Evolutionary conservation across 345 rosid genomes (phyloP).

Genomic region (Geranium rotundifolium): DNA sequence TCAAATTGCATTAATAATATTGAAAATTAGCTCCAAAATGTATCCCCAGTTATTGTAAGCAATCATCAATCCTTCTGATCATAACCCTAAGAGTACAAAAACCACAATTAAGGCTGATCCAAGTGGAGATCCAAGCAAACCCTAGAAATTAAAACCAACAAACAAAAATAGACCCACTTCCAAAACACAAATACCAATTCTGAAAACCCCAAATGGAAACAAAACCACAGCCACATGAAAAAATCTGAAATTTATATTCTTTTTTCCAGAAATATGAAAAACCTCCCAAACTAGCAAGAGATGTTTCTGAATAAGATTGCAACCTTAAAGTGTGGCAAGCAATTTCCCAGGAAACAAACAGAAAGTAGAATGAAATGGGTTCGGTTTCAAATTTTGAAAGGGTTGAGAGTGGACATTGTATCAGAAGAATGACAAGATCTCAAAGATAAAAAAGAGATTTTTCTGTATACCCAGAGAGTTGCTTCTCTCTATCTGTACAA

Average conservation of each 20-base stretch:
- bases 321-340: not conserved
- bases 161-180: conserved; percentile 10
- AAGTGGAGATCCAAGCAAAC: conserved; percentile 33
- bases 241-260: not conserved
- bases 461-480: not conserved
- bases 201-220: conserved; percentile 3
- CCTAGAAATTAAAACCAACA: conserved; percentile 20
- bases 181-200: conserved; percentile 11
- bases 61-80: conserved; percentile 12
- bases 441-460: not conserved
- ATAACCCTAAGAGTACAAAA: conserved; percentile 27
- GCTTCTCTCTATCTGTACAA: not conserved
- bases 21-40: conserved; percentile 9
- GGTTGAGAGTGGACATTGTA: not conserved
- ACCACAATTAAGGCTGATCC: conserved; percentile 24
- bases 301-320: not conserved
- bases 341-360: not conserved
- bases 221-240: not conserved
- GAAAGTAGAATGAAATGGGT: not conserved
- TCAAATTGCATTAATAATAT: not conserved
- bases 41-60: conserved; percentile 16
- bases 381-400: not conserved
- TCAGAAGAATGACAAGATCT: not conserved
- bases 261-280: not conserved
- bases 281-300: not conserved